Evolutionary conservation across 805 yeast species (phyloP).

Genomic region (Suhomyces prunicola): DNA sequence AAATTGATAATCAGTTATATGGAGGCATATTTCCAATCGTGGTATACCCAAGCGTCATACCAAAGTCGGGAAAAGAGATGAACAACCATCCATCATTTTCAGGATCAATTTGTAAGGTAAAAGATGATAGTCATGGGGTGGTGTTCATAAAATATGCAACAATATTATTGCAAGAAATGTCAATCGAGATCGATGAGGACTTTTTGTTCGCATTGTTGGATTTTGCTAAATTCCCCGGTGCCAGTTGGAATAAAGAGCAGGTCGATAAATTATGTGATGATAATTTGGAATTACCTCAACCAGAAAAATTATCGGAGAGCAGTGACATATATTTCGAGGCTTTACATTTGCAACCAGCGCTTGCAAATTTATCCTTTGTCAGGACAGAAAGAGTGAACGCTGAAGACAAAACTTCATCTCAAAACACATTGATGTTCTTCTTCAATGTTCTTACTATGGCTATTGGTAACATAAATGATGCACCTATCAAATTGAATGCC

Average conservation of each 20-base stretch:
- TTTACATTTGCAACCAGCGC: constrained; percentile 87
- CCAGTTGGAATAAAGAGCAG: constrained; percentile 58
- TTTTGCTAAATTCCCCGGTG: constrained; percentile 77
- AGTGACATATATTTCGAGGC: constrained; percentile 89
- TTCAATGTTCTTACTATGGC: constrained; percentile 92
- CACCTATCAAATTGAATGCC: constrained; percentile 88
- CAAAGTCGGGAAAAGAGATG: constrained; percentile 79
- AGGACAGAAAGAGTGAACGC: constrained; percentile 77
- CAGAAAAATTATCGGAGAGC: constrained; percentile 50
- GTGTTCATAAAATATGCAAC: constrained; percentile 90
- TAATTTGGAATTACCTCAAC: constrained; percentile 65
- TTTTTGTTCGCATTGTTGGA: constrained; percentile 79
- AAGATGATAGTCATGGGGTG: constrained; percentile 90
- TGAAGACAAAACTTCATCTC: constrained; percentile 57
- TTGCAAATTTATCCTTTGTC: constrained; percentile 84
- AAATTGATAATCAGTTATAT: constrained; percentile 85
- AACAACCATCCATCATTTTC: constrained; percentile 88
- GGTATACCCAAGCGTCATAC: constrained; percentile 84
- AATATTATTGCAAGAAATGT: constrained; percentile 80
- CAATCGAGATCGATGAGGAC: constrained; percentile 92
- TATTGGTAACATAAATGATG: constrained; percentile 93
- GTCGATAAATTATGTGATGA: constrained; percentile 59
- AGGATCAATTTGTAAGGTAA: constrained; percentile 76
- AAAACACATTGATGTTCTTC: constrained; percentile 69
- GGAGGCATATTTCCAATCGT: constrained; percentile 88